Evolutionary conservation across 257 asterid species (phyloP), one percentile per base, ranked within the genome.

Genomic region (Scutellaria minor): DNA sequence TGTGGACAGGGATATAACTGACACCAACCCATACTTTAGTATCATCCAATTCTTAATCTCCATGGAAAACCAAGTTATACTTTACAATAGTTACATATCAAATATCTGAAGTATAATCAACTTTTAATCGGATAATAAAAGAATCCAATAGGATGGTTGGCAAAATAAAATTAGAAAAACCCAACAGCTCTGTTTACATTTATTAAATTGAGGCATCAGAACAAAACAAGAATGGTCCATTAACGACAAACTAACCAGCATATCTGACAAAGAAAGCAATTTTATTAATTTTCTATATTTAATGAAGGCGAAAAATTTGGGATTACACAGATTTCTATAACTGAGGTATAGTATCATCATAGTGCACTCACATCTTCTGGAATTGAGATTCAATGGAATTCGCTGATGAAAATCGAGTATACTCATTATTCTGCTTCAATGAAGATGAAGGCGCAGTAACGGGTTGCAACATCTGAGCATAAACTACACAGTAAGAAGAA

Each of bases 331-430:
- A 53, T 9, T 58, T 53, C 18, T 72, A 22, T 22, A 27, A 12
- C 62, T 51, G 51, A 27, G 41, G 39, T 42, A n/a, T 18, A 68
- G 63, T 40, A 31, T 42, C 64, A 37, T 37, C 11, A 66, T 15
- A 51, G 56, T 13, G 67, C 72, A 84, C 96, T 88, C 77, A 90
- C 97, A 90, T 80, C 79, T 84, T 90, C 76, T 90, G 94, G 80
- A 90, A 84, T 74, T 85, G 89, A 60, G 78, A 58, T 60, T 86
- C 95, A 55, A 85, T 35, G 39, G 95, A 76, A 80, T 80, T 85
- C 20, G 85, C 58, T 52, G 95, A 64, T 53, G 83, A 77, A 82
- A 80, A 81, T 84, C 69, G 85, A 80, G 83, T 75, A 64, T 61
- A 53, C 31, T 78, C 83, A 20, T 77, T 79, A 52, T 60, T 84